Conservation (phyloP, 768 basidiomycete genomes). For the Lentinus tigrinus region DNA sequence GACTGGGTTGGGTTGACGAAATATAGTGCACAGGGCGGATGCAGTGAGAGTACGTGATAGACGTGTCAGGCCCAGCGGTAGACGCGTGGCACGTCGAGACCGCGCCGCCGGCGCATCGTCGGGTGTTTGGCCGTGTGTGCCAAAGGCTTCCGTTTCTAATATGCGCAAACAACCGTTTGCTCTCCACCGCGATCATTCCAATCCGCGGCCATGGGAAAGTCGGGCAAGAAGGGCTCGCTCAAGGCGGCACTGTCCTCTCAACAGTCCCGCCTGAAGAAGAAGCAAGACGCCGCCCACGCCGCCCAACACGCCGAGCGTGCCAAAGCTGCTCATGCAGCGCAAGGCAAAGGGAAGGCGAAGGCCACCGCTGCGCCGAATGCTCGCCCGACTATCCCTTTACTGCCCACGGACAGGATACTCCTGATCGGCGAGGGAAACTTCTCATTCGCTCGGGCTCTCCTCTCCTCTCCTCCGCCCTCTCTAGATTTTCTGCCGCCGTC, state of each 20-base stretch:
- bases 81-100: constrained; percentile 9
- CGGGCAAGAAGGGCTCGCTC: constrained; percentile 49
- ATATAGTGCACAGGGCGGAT: not conserved
- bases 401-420: constrained; percentile 61
- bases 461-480: constrained; percentile 43
- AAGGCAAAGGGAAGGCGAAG: constrained; percentile 39
- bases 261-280: constrained; percentile 62
- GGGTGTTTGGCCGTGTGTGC: constrained; percentile 20
- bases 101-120: not conserved
- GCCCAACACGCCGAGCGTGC: constrained; percentile 46
- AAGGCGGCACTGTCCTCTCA: constrained; percentile 71
- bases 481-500: constrained; percentile 53
- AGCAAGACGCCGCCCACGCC: constrained; percentile 51
- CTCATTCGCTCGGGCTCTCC: constrained; percentile 80
- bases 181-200: not conserved
- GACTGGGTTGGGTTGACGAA: constrained; percentile 22
- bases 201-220: constrained; percentile 26
- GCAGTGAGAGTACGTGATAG: not conserved
- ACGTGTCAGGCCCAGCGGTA: constrained; percentile 3
- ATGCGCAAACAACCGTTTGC: constrained; percentile 20
- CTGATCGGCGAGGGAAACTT: constrained; percentile 95
- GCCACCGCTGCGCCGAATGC: constrained; percentile 21
- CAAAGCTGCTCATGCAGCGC: constrained; percentile 24
- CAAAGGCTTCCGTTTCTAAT: constrained; percentile 23
- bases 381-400: constrained; percentile 63